phyloP scores from a whole-genome alignment of 1,139 yeast genomes.

The Torulaspora globosa region DNA sequence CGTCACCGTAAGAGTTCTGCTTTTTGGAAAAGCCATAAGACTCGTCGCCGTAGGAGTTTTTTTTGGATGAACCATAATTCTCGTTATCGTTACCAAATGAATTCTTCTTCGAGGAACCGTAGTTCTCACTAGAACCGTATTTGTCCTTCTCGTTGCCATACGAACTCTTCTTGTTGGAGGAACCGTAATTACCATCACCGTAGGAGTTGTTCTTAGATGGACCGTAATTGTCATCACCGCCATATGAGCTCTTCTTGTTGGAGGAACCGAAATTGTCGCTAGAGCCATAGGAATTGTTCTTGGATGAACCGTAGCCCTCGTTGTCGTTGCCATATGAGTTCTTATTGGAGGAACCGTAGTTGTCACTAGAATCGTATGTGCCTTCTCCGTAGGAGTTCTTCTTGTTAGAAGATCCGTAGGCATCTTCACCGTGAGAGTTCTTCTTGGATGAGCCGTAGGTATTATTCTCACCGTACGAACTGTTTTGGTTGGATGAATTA shows the following conservation, averaged over 20 bases:
- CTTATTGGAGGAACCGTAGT: slow-evolving; percentile 18
- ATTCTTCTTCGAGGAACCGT: slow-evolving; percentile 27
- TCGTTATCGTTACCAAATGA: slow-evolving; percentile 19
- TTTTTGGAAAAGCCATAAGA: slow-evolving; percentile 19
- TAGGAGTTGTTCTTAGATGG: slow-evolving; percentile 29
- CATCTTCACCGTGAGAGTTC: slow-evolving; percentile 25
- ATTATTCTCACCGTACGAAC: no score
- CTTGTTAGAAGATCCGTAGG: slow-evolving; percentile 11
- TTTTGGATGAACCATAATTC: slow-evolving; percentile 30
- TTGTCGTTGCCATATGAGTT: slow-evolving; percentile 8
- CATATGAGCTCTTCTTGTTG: slow-evolving; percentile 7
- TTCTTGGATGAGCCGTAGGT: slow-evolving; percentile 2
- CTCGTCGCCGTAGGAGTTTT: slow-evolving; percentile 27
- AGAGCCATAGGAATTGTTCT: slow-evolving; percentile 8
- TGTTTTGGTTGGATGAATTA: slow-evolving; percentile 20
- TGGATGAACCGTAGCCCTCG: slow-evolving; percentile 23
- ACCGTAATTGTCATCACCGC: slow-evolving; percentile 17
- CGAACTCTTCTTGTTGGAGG: slow-evolving; percentile 22
- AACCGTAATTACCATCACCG: slow-evolving; percentile 28
- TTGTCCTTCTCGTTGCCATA: slow-evolving; percentile 25
- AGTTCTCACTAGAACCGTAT: no score
- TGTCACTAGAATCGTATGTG: slow-evolving; percentile 5
- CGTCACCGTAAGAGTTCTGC: slow-evolving; percentile 2
- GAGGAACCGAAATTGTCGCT: slow-evolving; percentile 18
- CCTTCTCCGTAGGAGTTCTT: slow-evolving; percentile 10